These are phyloP conservation scores for Salix caprea DNA, from an alignment of 345 rosid genomes.

Conservation along the genomic window DNA sequence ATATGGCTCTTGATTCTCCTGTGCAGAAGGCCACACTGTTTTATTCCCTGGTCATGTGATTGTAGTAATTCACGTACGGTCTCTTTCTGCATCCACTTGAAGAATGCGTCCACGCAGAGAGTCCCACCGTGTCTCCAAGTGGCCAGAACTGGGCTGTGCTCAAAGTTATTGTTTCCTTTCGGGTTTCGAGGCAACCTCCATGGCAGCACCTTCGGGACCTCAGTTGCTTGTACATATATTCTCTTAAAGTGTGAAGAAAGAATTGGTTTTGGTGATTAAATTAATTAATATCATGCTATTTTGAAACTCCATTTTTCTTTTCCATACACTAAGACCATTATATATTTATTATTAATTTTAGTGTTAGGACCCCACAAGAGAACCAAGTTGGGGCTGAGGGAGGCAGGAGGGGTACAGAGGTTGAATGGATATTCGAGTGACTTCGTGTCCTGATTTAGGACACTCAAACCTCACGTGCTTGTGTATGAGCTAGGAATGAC, in stretches of 20 bases:
- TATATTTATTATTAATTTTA: not conserved
- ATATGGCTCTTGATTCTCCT: not conserved
- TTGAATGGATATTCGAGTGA: conserved; percentile 38
- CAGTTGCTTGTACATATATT: not conserved
- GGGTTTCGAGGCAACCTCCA: not conserved
- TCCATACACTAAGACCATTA: no score
- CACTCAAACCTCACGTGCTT: conserved; percentile 17
- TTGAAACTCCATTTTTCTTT: not conserved
- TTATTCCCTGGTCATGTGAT: not conserved
- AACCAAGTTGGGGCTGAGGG: not conserved
- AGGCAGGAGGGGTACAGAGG: not conserved
- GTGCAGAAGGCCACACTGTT: not conserved
- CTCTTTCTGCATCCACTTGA: not conserved
- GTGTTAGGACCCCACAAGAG: not conserved
- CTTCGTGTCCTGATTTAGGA: conserved; percentile 44
- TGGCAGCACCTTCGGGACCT: not conserved
- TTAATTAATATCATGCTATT: not conserved
- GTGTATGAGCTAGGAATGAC: not conserved
- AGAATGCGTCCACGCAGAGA: not conserved
- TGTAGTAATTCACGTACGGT: no score
- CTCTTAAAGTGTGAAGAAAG: not conserved
- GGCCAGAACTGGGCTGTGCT: not conserved
- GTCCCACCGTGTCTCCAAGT: not conserved
- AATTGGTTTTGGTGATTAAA: not conserved
- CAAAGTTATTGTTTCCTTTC: not conserved